Base-by-base conservation (phyloP, 495 filamentous ascomycete genomes). In the Aspergillus taichungensis region DNA sequence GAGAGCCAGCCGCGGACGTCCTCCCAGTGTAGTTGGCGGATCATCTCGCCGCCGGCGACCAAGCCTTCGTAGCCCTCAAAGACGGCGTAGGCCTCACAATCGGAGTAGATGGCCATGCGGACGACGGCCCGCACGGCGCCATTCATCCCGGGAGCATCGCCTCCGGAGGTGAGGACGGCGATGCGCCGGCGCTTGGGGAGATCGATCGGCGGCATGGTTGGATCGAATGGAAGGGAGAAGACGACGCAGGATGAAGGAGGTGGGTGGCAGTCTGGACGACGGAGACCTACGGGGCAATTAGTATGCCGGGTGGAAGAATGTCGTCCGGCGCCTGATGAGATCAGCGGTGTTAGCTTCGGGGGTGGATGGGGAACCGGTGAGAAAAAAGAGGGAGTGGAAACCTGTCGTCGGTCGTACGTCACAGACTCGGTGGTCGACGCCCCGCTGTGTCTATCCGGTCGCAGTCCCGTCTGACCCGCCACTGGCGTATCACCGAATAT, bases 61-160 rank as follows among this genome's bases (percentile, higher is more conserved):
- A 99, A 75, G 27, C 94, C 94, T 54, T 96, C 87, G 69, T 97
- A 99, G 39, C 94, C 94, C 67, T 99, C 94, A 63, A 85, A 90
- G 54, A 99, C 76, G 55, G 82, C 87, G 55, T 83, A 99, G 42
- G 88, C 77, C 48, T 94, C 87, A 65, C 92, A 96, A 38, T 82
- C 85, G 52, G 82, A 74, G 59, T 88, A 80, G 50, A 97, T 87
- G 27, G 87, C 77, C 82, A 87, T 96, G 37, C 94, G 83, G 47
- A 99, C 87, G 31, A 96, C 90, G 34, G 94, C 94, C 36, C 94
- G 78, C 8, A 96, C 89, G 14, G 85, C 87, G 36, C 84, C 88
- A 63, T 95, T 97, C 94, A 99, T 99, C 54, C 94, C 94, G 5
- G 94, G 92, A 33, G 91, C 88, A 73, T 99, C 94, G 54, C 94